Evolutionary conservation across 345 rosid species (phyloP).

Genomic region (Euphorbia tirucalli): DNA sequence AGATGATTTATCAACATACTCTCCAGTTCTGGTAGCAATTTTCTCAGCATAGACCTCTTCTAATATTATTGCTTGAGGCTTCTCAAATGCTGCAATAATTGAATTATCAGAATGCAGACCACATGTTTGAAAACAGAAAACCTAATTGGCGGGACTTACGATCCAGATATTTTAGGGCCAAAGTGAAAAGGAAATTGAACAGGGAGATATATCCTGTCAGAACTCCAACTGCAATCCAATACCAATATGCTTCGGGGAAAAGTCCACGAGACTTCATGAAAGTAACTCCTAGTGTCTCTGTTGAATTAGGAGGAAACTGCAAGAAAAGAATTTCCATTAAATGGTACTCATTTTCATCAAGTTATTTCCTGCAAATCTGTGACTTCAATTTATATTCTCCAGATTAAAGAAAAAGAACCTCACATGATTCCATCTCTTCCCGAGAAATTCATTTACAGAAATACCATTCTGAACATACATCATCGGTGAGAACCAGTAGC

Average conservation of each 20-base stretch:
- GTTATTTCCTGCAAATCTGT: not conserved
- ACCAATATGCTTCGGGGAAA: conserved; percentile 72
- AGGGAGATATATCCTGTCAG: conserved; percentile 51
- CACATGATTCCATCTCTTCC: conserved; percentile 59
- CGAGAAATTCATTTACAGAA: conserved; percentile 58
- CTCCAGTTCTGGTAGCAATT: conserved; percentile 28
- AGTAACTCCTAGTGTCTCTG: conserved; percentile 61
- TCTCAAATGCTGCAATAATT: conserved; percentile 52
- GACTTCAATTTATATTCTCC: not conserved
- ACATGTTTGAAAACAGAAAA: conserved; percentile 1
- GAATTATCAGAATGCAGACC: conserved; percentile 16
- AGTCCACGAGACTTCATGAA: conserved; percentile 67
- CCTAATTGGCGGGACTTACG: conserved; percentile 45
- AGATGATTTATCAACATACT: conserved; percentile 35
- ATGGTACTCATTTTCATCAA: not conserved
- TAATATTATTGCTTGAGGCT: conserved; percentile 52
- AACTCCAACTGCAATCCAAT: conserved; percentile 83
- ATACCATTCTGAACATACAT: conserved; percentile 67
- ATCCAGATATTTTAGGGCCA: conserved; percentile 63
- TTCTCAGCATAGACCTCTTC: conserved; percentile 47
- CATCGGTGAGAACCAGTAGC: conserved; percentile 64
- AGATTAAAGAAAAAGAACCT: conserved; percentile 19
- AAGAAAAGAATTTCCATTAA: conserved; percentile 12
- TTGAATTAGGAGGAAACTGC: conserved; percentile 54
- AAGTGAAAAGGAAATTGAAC: conserved; percentile 62